A percentile compares a stretch with the other conserved stretches of the same genome.
These are phyloP conservation scores for Neurospora tetraspora DNA, from an alignment of 495 filamentous ascomycete genomes.

Conservation along the genomic window DNA sequence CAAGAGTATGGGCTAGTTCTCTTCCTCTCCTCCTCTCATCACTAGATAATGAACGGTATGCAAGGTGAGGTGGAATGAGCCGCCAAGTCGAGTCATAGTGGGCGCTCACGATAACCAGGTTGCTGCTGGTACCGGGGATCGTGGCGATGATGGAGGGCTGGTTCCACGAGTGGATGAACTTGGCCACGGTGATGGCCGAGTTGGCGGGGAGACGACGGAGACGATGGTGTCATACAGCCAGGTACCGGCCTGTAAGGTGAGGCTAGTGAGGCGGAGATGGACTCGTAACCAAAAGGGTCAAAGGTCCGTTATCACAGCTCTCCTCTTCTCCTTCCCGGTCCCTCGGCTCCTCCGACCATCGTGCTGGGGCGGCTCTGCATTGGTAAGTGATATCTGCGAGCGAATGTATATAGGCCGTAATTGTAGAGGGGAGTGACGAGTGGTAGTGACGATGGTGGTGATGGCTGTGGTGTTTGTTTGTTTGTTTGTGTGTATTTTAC, in stretches of 20 bases:
- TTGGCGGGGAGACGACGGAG: conserved; percentile 25
- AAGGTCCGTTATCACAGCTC: background rate
- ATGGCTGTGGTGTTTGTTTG: background rate
- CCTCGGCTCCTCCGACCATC: background rate
- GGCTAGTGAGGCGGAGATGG: background rate
- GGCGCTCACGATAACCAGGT: conserved; percentile 36
- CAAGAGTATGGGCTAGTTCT: background rate
- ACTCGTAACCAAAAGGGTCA: background rate
- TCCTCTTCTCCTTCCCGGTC: background rate
- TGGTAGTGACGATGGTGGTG: background rate
- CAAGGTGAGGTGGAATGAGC: background rate
- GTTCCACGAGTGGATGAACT: conserved; percentile 33
- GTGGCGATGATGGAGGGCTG: conserved; percentile 36
- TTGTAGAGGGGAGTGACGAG: background rate
- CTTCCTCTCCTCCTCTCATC: background rate
- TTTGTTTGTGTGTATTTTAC: too few relatives aligned
- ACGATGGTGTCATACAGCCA: conserved; percentile 35
- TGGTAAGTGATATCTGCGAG: background rate
- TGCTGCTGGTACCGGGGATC: conserved; percentile 32
- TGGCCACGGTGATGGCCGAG: conserved; percentile 30
- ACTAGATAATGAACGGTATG: background rate
- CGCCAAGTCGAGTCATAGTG: conserved; percentile 35
- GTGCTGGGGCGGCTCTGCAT: background rate
- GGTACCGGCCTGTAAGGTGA: conserved; percentile 14
- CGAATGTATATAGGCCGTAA: background rate